Base-by-base conservation (phyloP, 495 filamentous ascomycete species). In the Chaetomium tenue region DNA sequence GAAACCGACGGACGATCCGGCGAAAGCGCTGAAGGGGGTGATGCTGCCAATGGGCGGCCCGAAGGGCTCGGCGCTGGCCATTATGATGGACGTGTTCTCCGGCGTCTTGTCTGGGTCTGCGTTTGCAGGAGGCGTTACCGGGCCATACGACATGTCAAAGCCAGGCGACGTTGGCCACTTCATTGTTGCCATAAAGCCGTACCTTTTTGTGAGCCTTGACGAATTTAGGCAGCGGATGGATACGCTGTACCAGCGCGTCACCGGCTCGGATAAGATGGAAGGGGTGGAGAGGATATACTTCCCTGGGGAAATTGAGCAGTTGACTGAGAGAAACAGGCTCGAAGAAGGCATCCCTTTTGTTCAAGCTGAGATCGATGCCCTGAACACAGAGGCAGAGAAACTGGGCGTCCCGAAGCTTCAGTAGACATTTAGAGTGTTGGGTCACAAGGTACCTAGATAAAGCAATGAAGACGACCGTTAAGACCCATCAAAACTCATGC, bases 51-150 rank as follows among this genome's bases (percentile, higher is more conserved):
- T 92, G 87, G 89, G 88, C 0, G 89, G 89, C 0, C 88, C 88
- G 0, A 92, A 92, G 73, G 89, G 89, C 5, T 86, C 83, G 20
- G 89, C 84, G 5, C 66, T 92, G 50, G 77, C 87, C 0, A 82
- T 92, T 44, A 91, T 92, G 89, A 91, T 91, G 89, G 89, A 92
- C 76, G 87, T 92, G 3, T 91, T 92, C 64, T 90, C 88, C 7
- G 89, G 89, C 0, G 89, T 91, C 5, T 72, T 92, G 12, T 87
- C 85, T 2, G 89, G 79, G 5, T 77, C 83, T 42, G 88, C 87
- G 0, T 90, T 91, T 76, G 89, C 88, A 0, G 89, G 89, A 0
- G 77, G 86, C 65, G 89, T 92, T 13, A 87, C 84, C 0, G 83
- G 82, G 37, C 89, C 89, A 0, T 91, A 91, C 77, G 89, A 92